Base-by-base conservation (phyloP, 805 yeast genomes). In the Saccharomycopsis vini region DNA sequence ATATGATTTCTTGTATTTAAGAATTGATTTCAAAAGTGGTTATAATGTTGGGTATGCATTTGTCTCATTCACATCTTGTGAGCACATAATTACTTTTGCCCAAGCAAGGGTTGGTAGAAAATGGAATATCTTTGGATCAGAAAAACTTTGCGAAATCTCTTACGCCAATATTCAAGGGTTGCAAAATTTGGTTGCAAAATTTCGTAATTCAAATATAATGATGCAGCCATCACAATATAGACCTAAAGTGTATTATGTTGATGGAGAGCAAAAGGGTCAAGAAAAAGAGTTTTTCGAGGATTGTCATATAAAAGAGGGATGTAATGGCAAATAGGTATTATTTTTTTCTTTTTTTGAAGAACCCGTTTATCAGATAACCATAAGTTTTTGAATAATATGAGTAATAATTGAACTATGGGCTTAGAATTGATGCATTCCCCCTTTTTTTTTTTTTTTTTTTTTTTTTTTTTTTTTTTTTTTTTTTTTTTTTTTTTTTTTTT, bases 41-140 rank as follows among this genome's bases (percentile, higher is more conserved):
- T 71, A 77, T 62, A 73, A 74, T 54, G 76, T 75, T 37, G 89
- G 90, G 0, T 79, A 70, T 57, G 95, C 81, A 0, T 82, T 84
- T 54, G 61, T 84, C 0, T 63, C 73, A 0, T 82, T 75, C 52
- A 66, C 61, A 18, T 54, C 61, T 23, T 71, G 77, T 5, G 56
- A 58, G 40, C 62, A 66, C 36, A 70, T 73, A 23, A 62, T 69
- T 31, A 58, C 62, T 7, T 71, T 73, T 52, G 73, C 73, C 37
- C 54, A 58, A 32, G 67, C 64, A 2, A 58, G 76, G 22, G 63
- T 65, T 3, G 77, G 76, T 4, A 67, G 67, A 41, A 67, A 62
- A 51, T 73, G 79, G 71, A 62, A 61, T 47, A 57, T 60, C 33
- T 66, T 67, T 55, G 68, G 68, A 49, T 72, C 77, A 1, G 73